Evolutionary conservation across 2,329 filamentous ascomycete species (phyloP), one percentile per base, ranked within the genome.

Genomic region (Nigrospora oryzae): DNA sequence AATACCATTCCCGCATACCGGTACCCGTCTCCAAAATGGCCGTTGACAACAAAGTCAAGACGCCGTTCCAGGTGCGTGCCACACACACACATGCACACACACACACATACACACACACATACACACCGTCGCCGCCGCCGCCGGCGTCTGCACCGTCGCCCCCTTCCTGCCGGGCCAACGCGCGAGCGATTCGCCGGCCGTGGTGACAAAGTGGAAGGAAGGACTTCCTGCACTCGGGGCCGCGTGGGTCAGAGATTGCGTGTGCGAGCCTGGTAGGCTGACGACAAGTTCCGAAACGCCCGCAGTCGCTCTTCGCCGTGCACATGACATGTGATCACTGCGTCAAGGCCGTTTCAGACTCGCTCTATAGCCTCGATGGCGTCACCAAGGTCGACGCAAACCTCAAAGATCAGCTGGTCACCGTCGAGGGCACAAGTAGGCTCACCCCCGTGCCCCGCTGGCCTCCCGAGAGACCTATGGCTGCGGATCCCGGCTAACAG

Each of bases 321-420:
- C 90, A 89, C 45, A 83, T 97, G 73, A 89, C 83, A 67, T 97
- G 93, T 70, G 84, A 95, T 57, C 74, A 77, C 60, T 97, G 93
- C 70, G 81, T 95, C 64, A 84, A 90, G 65, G 83, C 89, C 57
- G 83, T 98, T 62, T 89, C 89, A 58, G 77, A 79, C 51, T 83
- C 88, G 40, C 70, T 97, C 42, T 78, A 84, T 64, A 81, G 84
- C 59, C 69, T 97, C 37, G 74, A 80, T 58, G 89, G 90, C 36
- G 86, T 97, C 62, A 78, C 75, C 56, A 90, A 88, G 57, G 83
- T 97, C 44, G 79, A 91, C 49, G 89, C 84, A 53, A 86, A 86
- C 62, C 73, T 97, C 42, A 74, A 86, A 60, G 81, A 91, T 48
- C 90, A 96, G 66, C 70, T 95, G 38, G 79, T 97, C 32, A 81